Percentiles rank a stretch among this genome's conserved stretches.
phyloP scores from a whole-genome alignment of 2,329 filamentous ascomycete genomes.

The Geosmithia flava region DNA sequence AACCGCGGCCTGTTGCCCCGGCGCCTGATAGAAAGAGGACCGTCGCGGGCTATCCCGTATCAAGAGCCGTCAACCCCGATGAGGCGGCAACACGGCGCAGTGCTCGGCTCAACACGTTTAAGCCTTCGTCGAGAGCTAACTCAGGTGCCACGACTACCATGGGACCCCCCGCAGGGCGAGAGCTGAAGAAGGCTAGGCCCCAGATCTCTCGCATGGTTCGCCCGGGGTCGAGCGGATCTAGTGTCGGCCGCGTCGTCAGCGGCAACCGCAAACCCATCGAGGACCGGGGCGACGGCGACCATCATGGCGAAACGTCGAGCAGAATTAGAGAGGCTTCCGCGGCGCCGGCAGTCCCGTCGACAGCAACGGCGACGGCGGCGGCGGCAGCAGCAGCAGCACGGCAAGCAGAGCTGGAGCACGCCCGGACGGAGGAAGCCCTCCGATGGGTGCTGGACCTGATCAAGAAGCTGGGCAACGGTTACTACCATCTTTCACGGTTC shows the following conservation, averaged over 20 bases:
- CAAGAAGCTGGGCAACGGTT: constrained; percentile 69
- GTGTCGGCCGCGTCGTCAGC: constrained; percentile 76
- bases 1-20: constrained; percentile 22
- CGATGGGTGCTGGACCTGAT: constrained; percentile 69
- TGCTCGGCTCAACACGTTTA: constrained; percentile 57
- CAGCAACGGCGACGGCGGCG: constrained; percentile 34
- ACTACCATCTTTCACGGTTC: constrained; percentile 67
- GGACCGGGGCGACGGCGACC: constrained; percentile 59
- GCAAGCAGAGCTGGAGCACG: no score
- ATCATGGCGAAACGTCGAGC: constrained; percentile 38
- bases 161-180: constrained; percentile 47
- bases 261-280: constrained; percentile 71
- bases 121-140: constrained; percentile 55
- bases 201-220: constrained; percentile 55
- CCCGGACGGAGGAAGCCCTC: constrained; percentile 63
- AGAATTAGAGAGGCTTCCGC: constrained; percentile 2
- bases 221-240: constrained; percentile 52
- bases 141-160: constrained; percentile 41
- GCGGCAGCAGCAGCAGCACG: constrained; percentile 4
- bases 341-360: constrained; percentile 23
- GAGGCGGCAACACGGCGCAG: constrained; percentile 56
- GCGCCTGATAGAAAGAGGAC: constrained; percentile 71
- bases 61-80: constrained; percentile 35
- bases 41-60: constrained; percentile 69
- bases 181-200: constrained; percentile 75